These are phyloP conservation scores for Trichopus zeylanicus DNA, from an alignment of 116 monocot genomes.

Conservation along the genomic window DNA sequence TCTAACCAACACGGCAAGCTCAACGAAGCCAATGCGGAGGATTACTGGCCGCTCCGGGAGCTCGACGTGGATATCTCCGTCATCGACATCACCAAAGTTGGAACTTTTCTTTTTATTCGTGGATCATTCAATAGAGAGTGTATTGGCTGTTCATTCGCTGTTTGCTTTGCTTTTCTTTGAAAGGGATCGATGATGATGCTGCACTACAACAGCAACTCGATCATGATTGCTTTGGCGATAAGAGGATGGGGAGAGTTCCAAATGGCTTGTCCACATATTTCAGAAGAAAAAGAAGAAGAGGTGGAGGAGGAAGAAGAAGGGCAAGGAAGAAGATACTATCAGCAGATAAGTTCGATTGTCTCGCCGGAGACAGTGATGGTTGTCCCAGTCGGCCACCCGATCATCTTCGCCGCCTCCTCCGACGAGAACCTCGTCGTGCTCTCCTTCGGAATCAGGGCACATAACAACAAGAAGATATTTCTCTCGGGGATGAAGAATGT, in stretches of 20 bases:
- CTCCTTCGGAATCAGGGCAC: conserved; percentile 13
- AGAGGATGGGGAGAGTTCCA: conserved; percentile 47
- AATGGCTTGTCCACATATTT: conserved; percentile 46
- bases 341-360: conserved; percentile 18
- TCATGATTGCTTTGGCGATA: conserved; percentile 35
- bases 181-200: conserved; percentile 68
- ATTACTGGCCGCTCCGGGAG: conserved; percentile 34
- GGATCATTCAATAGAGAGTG: not conserved
- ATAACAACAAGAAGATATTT: conserved; percentile 13
- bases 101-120: not conserved
- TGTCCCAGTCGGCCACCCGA: conserved; percentile 13
- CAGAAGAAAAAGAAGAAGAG: not conserved
- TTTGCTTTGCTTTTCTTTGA: not conserved
- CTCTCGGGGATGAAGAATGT: conserved; percentile 24
- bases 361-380: conserved; percentile 27
- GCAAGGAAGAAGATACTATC: conserved; percentile 15
- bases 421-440: conserved; percentile 12
- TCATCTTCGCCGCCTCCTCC: conserved; percentile 3
- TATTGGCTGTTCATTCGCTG: not conserved
- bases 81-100: conserved; percentile 38
- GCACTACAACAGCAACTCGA: conserved; percentile 40
- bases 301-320: conserved; percentile 5
- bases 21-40: conserved; percentile 28
- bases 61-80: conserved; percentile 41
- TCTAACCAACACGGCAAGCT: conserved; percentile 40